Evolutionary conservation across 2,329 filamentous ascomycete species (phyloP).

Genomic region (Fusarium sp.): DNA sequence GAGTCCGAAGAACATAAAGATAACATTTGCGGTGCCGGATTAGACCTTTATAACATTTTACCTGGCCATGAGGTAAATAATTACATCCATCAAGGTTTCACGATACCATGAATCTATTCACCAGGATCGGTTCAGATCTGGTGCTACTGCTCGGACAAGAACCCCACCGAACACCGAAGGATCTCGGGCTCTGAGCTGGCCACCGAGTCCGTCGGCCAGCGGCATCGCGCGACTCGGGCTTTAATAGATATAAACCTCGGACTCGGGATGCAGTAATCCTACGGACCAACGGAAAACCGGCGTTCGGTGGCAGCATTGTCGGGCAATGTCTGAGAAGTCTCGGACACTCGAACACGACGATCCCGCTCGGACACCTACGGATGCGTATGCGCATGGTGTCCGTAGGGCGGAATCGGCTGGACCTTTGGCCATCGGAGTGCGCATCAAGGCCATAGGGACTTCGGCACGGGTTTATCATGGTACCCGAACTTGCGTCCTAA

Average conservation of each 20-base stretch:
- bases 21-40: too few species aligned
- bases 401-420: background rate
- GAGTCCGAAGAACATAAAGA: background rate
- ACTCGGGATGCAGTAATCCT: background rate
- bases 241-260: background rate
- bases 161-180: background rate
- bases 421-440: background rate
- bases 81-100: too few species aligned
- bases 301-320: background rate
- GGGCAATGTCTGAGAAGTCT: background rate
- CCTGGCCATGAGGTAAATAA: background rate
- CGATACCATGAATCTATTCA: fast-evolving
- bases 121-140: too few species aligned
- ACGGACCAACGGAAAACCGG: background rate
- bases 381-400: background rate
- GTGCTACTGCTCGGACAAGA: background rate
- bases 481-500: background rate
- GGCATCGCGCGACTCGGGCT: background rate
- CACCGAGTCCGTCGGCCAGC: background rate
- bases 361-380: background rate
- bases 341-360: background rate
- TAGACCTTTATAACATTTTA: background rate
- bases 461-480: fast-evolving
- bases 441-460: background rate
- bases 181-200: background rate